Evolutionary conservation across 2,329 filamentous ascomycete species (phyloP), one percentile per base, ranked within the genome.

Genomic region (Aspergillus sp.): DNA sequence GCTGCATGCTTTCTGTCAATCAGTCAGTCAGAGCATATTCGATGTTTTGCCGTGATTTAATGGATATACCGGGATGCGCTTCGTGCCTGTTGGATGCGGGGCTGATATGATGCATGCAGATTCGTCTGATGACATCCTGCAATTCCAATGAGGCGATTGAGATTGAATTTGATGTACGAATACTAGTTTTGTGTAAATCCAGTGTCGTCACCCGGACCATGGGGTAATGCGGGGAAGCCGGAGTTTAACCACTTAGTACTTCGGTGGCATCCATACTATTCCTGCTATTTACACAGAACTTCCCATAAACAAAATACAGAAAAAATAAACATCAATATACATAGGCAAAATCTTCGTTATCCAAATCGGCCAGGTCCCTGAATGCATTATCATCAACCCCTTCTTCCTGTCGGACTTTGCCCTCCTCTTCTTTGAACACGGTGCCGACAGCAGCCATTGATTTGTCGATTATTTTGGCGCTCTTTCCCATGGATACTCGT

Each of bases 261-360:
- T 22, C 4, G 5, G 20, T 22, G 20, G 20, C 20, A 22, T 22
- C 4, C 25, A 30, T 30, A 30, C 12, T 30, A 30, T 30, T 12
- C 25, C 25, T 30, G 10, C 25, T 30, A 30, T 7, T 27, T 9
- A 12, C 7, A 30, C 25, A 30, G 10, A 30, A 12, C 25, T 30
- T 2, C 12, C 25, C 4, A 30, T 5, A 30, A 30, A 30, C 25
- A 12, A 30, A 25, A 30, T 9, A 30, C 25, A 48, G 5, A 39
- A 15, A 13, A 41, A 19, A 45, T 30, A 9, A 27, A 41, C 13
- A 10, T 41, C 37, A 77, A 44, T 71, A 80, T 2, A 83, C 73
- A 62, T 80, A 84, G 5, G 83, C 72, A 56, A 84, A 84, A 51
- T 84, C 80, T 57, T 84, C 80, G 52, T 84, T 84, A 63, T 78